phyloP scores from a whole-genome alignment of 805 yeast genomes.

The Nakazawaea ishiwadae region DNA sequence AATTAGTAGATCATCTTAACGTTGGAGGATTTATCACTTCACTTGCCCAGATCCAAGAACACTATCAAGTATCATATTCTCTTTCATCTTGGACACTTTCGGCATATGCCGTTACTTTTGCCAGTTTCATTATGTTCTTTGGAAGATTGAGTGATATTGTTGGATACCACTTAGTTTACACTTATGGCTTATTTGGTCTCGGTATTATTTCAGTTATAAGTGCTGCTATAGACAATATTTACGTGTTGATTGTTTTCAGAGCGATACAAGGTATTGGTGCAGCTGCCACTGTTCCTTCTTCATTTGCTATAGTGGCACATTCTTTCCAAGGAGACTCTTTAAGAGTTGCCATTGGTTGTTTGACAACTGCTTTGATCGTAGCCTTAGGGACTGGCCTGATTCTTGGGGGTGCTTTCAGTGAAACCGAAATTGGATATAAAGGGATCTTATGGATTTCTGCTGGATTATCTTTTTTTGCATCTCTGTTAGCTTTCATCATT shows the following conservation, averaged over 20 bases:
- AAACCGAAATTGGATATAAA: slow-evolving; percentile 33
- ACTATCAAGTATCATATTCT: not conserved
- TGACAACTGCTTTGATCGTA: slow-evolving; percentile 24
- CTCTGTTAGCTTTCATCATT: slow-evolving; percentile 22
- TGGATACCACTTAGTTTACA: slow-evolving; percentile 25
- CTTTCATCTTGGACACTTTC: slow-evolving; percentile 26
- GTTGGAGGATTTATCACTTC: slow-evolving; percentile 13
- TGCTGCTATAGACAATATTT: slow-evolving; percentile 25
- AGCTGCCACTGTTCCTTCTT: slow-evolving; percentile 28
- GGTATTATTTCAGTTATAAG: slow-evolving; percentile 24
- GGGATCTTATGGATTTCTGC: slow-evolving; percentile 33
- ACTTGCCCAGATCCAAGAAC: slow-evolving; percentile 4
- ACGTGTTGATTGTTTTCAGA: slow-evolving; percentile 29
- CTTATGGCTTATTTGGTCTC: slow-evolving; percentile 18
- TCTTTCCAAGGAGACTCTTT: slow-evolving; percentile 1
- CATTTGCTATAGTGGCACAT: slow-evolving; percentile 23
- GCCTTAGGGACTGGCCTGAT: slow-evolving; percentile 34
- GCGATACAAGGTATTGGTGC: slow-evolving; percentile 36
- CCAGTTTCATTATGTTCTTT: slow-evolving; percentile 30
- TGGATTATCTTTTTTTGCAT: slow-evolving; percentile 22
- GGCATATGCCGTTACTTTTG: slow-evolving; percentile 30
- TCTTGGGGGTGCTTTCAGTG: slow-evolving; percentile 41
- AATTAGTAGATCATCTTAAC: slow-evolving; percentile 4
- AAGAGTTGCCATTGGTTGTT: slow-evolving; percentile 22
- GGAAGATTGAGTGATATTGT: slow-evolving; percentile 31